A percentile compares a stretch with the other conserved stretches of the same genome.
Conservation (phyloP, 2,329 filamentous ascomycete genomes). For the Canariomyces notabilis region DNA sequence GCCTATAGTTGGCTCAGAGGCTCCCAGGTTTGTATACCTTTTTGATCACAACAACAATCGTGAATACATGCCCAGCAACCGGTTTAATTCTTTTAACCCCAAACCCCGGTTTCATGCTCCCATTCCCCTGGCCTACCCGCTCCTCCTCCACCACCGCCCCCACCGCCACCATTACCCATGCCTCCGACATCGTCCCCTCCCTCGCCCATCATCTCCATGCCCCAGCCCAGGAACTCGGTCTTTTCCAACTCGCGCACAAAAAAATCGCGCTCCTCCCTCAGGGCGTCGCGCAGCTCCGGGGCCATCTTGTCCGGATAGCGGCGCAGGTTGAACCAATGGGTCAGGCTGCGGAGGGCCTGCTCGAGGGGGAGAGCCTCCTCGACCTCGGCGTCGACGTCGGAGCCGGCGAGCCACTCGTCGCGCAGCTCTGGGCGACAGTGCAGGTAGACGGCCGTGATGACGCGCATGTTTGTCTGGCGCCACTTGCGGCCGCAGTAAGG, state of each 20-base stretch:
- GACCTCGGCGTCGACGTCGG: conserved; percentile 87
- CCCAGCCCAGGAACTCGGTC: conserved; percentile 44
- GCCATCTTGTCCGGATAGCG: conserved; percentile 76
- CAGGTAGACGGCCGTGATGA: conserved; percentile 94
- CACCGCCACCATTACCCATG: too few relatives aligned
- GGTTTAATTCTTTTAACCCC: background rate
- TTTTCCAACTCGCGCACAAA: conserved; percentile 73
- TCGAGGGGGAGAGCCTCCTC: conserved; percentile 90
- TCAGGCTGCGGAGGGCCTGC: conserved; percentile 81
- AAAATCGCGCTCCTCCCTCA: conserved; percentile 73
- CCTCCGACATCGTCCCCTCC: background rate
- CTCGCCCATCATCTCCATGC: background rate
- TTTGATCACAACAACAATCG: too few relatives aligned
- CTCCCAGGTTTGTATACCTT: too few relatives aligned
- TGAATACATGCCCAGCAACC: background rate
- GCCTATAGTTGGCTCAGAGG: too few relatives aligned
- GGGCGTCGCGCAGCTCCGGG: conserved; percentile 59
- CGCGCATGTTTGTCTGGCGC: conserved; percentile 96
- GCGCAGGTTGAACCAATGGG: conserved; percentile 90
- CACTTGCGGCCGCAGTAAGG: conserved; percentile 98
- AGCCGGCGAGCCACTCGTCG: conserved; percentile 90
- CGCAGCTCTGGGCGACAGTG: conserved; percentile 88
- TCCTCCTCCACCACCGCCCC: too few relatives aligned
- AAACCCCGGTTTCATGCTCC: background rate
- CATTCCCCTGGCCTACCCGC: background rate